Percentiles rank a stretch among this genome's conserved stretches.
phyloP scores from a whole-genome alignment of 2,329 filamentous ascomycete genomes.

The Sordariomycetes sp. region DNA sequence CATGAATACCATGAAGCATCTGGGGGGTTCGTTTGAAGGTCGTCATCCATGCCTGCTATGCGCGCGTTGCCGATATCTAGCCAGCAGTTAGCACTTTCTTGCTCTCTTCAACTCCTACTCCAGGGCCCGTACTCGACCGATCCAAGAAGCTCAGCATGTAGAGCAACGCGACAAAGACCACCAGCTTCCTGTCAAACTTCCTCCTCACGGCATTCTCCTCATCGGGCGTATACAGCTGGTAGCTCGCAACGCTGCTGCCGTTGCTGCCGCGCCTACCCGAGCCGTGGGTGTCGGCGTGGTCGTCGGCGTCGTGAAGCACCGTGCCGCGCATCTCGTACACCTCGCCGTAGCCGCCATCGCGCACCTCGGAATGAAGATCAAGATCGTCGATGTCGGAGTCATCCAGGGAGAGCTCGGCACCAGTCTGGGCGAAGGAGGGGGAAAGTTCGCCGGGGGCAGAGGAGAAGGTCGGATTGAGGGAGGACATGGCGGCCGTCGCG shows the following conservation, averaged over 20 bases:
- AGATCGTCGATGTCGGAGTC: conserved; percentile 19
- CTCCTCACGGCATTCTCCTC: conserved; percentile 64
- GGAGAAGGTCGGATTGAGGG: no score
- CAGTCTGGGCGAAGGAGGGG: conserved; percentile 29
- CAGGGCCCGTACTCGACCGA: conserved; percentile 58
- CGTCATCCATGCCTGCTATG: conserved; percentile 54
- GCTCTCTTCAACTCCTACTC: not conserved
- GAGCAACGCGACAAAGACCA: conserved; percentile 71
- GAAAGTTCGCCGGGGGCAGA: conserved; percentile 4
- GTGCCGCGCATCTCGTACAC: conserved; percentile 3
- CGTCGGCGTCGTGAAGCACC: not conserved
- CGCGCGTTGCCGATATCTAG: conserved; percentile 54
- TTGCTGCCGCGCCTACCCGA: not conserved
- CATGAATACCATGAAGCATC: conserved; percentile 45
- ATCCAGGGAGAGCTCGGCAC: conserved; percentile 24
- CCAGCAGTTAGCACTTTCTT: not conserved
- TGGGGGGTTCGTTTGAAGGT: conserved; percentile 42
- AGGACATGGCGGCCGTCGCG: no score
- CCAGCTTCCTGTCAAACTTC: conserved; percentile 70
- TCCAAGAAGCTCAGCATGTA: conserved; percentile 84
- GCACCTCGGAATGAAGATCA: conserved; percentile 7
- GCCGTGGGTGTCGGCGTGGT: not conserved
- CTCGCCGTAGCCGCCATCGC: not conserved
- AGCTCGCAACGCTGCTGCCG: conserved; percentile 23
- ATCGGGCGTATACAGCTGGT: conserved; percentile 43